Percentiles rank a stretch among this genome's conserved stretches.
Evolutionary conservation across 1,284 basidiomycete species (phyloP).

Genomic region (Melampsora larici-populina): DNA sequence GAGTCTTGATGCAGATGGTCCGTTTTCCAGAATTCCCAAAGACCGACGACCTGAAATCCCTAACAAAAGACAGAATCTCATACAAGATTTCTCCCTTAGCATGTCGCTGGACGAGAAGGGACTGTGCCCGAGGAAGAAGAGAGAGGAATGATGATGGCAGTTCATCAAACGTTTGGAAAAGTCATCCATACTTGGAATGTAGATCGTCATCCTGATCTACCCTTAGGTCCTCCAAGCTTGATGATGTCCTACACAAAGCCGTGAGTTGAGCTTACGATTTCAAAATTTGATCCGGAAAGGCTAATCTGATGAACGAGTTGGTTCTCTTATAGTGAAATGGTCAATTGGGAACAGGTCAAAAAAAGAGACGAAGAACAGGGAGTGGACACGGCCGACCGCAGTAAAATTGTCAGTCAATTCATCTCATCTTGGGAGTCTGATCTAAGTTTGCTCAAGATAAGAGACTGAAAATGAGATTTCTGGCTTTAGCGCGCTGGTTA

Average conservation of each 20-base stretch:
- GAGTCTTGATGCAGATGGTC: conserved; percentile 48
- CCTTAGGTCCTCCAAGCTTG: conserved; percentile 45
- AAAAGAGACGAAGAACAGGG: conserved; percentile 44
- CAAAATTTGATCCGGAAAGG: not conserved
- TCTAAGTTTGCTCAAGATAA: not conserved
- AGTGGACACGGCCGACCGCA: conserved; percentile 25
- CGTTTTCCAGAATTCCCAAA: conserved; percentile 34
- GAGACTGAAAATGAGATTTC: not conserved
- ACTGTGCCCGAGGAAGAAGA: conserved; percentile 43
- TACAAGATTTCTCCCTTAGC: not conserved
- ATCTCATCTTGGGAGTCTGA: not conserved
- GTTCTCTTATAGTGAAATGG: conserved; percentile 36
- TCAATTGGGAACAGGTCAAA: conserved; percentile 33
- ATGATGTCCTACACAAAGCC: conserved; percentile 44
- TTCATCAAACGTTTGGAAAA: conserved; percentile 46
- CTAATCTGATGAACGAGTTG: not conserved
- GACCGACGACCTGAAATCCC: not conserved
- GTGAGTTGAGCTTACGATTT: not conserved
- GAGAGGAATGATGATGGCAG: conserved; percentile 42
- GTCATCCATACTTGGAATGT: conserved; percentile 46
- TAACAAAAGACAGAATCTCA: not conserved
- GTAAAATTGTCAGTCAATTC: conserved; percentile 25
- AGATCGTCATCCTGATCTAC: conserved; percentile 44
- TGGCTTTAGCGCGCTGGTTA: conserved; percentile 12
- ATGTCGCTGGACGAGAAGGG: conserved; percentile 31